Percentiles rank a stretch among this genome's conserved stretches.
Evolutionary conservation across 345 rosid genomes (phyloP).

Genomic region (Linum tenue): DNA sequence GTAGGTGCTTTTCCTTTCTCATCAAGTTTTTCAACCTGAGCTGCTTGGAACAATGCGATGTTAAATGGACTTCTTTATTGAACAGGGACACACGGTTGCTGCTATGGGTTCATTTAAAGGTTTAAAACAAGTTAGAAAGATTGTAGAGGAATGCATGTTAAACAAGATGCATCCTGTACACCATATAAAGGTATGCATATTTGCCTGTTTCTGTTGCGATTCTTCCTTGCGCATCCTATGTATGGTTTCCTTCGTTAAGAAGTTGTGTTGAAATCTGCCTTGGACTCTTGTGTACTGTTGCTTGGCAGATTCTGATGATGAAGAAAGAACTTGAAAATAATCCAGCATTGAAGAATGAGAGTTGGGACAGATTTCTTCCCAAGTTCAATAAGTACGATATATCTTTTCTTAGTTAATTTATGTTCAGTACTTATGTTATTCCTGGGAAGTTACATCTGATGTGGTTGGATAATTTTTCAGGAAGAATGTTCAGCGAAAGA

Average conservation of each 20-base stretch:
- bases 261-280: not conserved
- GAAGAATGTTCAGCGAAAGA: constrained; percentile 73
- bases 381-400: constrained; percentile 58
- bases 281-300: constrained; percentile 5
- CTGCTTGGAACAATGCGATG: not conserved
- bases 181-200: constrained; percentile 52
- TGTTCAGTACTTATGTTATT: not conserved
- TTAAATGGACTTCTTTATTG: constrained; percentile 2
- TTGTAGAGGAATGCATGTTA: constrained; percentile 69
- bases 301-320: constrained; percentile 68
- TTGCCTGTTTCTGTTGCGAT: constrained; percentile 3
- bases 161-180: constrained; percentile 86
- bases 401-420: not conserved
- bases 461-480: constrained; percentile 29
- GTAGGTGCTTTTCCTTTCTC: constrained; percentile 23
- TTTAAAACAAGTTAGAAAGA: constrained; percentile 70
- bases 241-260: constrained; percentile 10
- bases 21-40: not conserved
- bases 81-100: constrained; percentile 87
- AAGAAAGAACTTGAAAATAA: constrained; percentile 76
- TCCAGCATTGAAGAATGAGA: constrained; percentile 67
- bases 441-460: constrained; percentile 1
- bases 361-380: constrained; percentile 88
- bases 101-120: constrained; percentile 85
- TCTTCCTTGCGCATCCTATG: not conserved